Evolutionary conservation across 2,329 filamentous ascomycete species (phyloP).

Genomic region (Nemania abortiva): DNA sequence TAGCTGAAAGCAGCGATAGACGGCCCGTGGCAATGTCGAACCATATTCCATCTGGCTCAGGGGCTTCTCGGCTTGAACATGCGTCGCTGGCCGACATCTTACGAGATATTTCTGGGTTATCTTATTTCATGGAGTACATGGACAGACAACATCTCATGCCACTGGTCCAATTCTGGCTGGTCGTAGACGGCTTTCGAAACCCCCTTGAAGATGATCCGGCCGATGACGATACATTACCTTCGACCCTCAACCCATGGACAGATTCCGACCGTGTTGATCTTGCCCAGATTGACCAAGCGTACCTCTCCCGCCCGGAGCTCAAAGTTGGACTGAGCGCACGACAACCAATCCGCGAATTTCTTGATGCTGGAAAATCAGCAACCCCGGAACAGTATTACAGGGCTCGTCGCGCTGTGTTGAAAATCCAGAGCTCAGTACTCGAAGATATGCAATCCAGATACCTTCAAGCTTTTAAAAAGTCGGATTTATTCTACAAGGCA

Average conservation of each 20-base stretch:
- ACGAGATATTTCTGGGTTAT: slow-evolving; percentile 88
- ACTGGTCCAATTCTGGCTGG: slow-evolving; percentile 97
- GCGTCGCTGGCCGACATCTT: slow-evolving; percentile 86
- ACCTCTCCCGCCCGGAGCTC: slow-evolving; percentile 84
- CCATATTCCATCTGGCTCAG: slow-evolving; percentile 50
- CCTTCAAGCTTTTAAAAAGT: slow-evolving; percentile 88
- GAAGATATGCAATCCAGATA: slow-evolving; percentile 85
- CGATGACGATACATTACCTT: slow-evolving; percentile 73
- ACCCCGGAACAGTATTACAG: slow-evolving; percentile 84
- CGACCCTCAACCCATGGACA: slow-evolving; percentile 77
- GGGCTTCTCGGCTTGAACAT: slow-evolving; percentile 75
- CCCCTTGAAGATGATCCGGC: slow-evolving; percentile 86
- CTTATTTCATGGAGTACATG: slow-evolving; percentile 99
- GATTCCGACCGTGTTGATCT: slow-evolving; percentile 88
- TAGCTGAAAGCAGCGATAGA: slow-evolving; percentile 75
- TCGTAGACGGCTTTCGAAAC: slow-evolving; percentile 95
- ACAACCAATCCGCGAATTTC: slow-evolving; percentile 78
- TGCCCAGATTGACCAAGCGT: slow-evolving; percentile 90
- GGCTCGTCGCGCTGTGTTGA: slow-evolving; percentile 83
- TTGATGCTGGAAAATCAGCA: slow-evolving; percentile 81
- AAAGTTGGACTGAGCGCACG: slow-evolving; percentile 79
- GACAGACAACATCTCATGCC: slow-evolving; percentile 88
- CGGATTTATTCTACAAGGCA: slow-evolving; percentile 96
- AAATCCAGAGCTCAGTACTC: slow-evolving; percentile 83
- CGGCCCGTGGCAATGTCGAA: slow-evolving; percentile 50